Evolutionary conservation across 2,329 filamentous ascomycete genomes (phyloP).

Genomic region (Trichoderma hamatum): DNA sequence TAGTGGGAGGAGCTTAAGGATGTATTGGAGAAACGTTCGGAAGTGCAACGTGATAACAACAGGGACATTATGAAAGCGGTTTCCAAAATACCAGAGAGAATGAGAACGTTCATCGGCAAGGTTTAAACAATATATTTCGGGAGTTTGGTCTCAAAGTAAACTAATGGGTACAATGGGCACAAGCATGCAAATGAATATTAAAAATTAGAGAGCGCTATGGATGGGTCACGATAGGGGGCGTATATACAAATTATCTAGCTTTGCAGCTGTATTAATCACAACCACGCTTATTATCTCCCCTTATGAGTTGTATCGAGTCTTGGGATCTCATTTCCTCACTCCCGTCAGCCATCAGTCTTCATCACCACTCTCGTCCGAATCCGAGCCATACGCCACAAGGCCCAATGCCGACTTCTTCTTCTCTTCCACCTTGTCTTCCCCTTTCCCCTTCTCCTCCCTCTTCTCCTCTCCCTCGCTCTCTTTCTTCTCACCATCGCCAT

Average conservation of each 20-base stretch:
- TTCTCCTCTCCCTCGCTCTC: conserved; percentile 18
- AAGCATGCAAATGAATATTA: no score
- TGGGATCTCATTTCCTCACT: neutral
- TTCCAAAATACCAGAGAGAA: no score
- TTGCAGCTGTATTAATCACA: conserved; percentile 19
- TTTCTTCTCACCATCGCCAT: neutral
- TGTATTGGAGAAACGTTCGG: no score
- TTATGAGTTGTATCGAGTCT: neutral
- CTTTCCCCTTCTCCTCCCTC: conserved; percentile 33
- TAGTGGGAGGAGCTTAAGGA: no score
- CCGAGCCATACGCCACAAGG: conserved; percentile 61
- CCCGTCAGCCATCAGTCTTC: conserved; percentile 36
- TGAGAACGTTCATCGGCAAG: no score
- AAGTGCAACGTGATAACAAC: no score
- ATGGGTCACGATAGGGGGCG: conserved; percentile 18
- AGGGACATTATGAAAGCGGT: no score
- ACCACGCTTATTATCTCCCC: conserved; percentile 15
- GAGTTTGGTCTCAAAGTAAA: no score
- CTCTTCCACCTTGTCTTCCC: conserved; percentile 29
- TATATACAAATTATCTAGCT: conserved; percentile 27
- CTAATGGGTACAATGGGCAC: no score
- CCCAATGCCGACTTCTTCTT: conserved; percentile 39
- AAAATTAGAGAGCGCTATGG: neutral
- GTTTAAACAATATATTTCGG: no score
- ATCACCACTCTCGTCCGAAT: conserved; percentile 54